phyloP scores from a whole-genome alignment of 2,329 filamentous ascomycete species.

The Stagonosporopsis rhizophila region DNA sequence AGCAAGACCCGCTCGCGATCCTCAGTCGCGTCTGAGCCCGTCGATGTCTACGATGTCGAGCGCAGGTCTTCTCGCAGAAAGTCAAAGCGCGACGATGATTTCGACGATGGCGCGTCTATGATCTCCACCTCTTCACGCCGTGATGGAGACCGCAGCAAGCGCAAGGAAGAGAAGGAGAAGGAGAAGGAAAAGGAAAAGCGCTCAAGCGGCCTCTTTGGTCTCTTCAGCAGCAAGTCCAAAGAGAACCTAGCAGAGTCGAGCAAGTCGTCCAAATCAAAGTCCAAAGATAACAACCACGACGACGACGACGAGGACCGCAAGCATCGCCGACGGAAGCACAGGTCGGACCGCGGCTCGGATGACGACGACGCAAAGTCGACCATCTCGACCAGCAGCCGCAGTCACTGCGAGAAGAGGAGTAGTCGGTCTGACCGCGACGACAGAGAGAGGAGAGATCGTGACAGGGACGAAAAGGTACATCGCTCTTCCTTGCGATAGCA shows the following conservation, averaged over 20 bases:
- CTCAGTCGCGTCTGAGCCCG: slow-evolving; percentile 51
- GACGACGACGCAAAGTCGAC: slow-evolving; percentile 48
- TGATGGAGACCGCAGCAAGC: slow-evolving; percentile 49
- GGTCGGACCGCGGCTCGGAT: slow-evolving; percentile 49
- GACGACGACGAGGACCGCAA: slow-evolving; percentile 52
- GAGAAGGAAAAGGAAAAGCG: slow-evolving; percentile 51
- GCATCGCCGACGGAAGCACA: slow-evolving; percentile 55
- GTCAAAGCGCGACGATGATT: slow-evolving; percentile 52
- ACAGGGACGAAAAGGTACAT: slow-evolving; percentile 49
- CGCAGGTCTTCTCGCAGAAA: slow-evolving; percentile 49
- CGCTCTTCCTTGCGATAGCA: slow-evolving; percentile 40
- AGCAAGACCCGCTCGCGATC: slow-evolving; percentile 36
- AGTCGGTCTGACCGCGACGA: slow-evolving; percentile 47
- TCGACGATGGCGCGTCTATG: slow-evolving; percentile 53
- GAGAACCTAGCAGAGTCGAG: slow-evolving; percentile 46
- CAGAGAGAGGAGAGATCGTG: slow-evolving; percentile 39
- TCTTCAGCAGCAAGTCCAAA: slow-evolving; percentile 56
- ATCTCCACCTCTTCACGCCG: slow-evolving; percentile 50
- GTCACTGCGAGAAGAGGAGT: slow-evolving; percentile 52
- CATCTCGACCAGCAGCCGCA: slow-evolving; percentile 44
- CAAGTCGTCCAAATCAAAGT: slow-evolving; percentile 42
- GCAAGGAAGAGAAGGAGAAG: slow-evolving; percentile 30
- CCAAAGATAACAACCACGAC: slow-evolving; percentile 51
- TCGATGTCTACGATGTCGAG: slow-evolving; percentile 48
- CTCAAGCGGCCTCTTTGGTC: slow-evolving; percentile 54